Evolutionary conservation across 345 rosid species (phyloP).

Genomic region (Arabis hirsuta): DNA sequence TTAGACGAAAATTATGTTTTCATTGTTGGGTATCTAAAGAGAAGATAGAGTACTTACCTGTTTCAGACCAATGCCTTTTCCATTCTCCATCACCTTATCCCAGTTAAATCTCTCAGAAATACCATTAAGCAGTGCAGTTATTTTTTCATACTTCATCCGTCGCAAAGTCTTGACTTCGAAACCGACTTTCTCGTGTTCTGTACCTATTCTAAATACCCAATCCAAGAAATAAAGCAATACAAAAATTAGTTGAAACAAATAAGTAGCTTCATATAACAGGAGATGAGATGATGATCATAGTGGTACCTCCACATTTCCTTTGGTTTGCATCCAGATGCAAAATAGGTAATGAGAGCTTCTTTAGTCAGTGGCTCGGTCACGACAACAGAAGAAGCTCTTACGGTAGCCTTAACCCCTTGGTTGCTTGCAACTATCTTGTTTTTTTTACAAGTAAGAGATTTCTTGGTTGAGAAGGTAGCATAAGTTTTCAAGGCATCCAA

Average conservation of each 20-base stretch:
- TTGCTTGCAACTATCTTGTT: slow-evolving; percentile 43
- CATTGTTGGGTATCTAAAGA: neutral
- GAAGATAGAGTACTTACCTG: slow-evolving; percentile 52
- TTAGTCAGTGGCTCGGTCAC: slow-evolving; percentile 67
- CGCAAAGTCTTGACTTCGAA: slow-evolving; percentile 66
- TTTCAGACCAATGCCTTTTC: slow-evolving; percentile 70
- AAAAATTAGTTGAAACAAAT: neutral
- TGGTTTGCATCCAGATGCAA: slow-evolving; percentile 88
- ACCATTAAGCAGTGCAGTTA: slow-evolving; percentile 73
- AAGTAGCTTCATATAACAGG: neutral
- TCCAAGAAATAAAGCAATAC: neutral
- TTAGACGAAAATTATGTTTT: neutral
- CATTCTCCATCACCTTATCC: slow-evolving; percentile 87
- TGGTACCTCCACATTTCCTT: slow-evolving; percentile 82
- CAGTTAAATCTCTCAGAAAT: slow-evolving; percentile 95
- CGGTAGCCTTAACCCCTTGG: slow-evolving; percentile 50
- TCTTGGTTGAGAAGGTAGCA: slow-evolving; percentile 44
- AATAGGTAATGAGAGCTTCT: slow-evolving; percentile 76
- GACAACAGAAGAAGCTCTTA: slow-evolving; percentile 66
- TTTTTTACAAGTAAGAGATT: slow-evolving; percentile 34
- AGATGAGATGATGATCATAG: neutral
- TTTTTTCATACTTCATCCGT: slow-evolving; percentile 82
- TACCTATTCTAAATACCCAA: slow-evolving; percentile 73
- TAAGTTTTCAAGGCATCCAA: slow-evolving; percentile 33
- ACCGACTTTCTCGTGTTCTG: slow-evolving; percentile 94